Base-by-base conservation (phyloP, 441 rosid species). In the Geranium incanum region DNA sequence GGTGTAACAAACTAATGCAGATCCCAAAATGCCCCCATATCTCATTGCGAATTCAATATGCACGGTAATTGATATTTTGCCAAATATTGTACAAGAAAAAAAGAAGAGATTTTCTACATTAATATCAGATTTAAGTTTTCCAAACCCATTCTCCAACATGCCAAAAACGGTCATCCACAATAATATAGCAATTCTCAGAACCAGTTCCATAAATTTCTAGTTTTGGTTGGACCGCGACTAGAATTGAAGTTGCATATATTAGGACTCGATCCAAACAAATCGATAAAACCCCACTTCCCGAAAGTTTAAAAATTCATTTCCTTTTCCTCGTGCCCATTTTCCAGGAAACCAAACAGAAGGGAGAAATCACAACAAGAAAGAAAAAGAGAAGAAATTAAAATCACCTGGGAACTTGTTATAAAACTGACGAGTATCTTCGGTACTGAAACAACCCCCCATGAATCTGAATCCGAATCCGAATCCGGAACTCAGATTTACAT, bases 381-480 rank as follows among this genome's bases (percentile, higher is more conserved):
- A 15, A 13, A 59, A 41, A 1, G 33, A 18, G 41, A 41, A 1
- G 18, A 37, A 4, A 57, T 8, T 16, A 37, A 4, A 3, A 48
- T 3, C 68, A 84, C 87, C 88, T 71, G 75, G 77, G 48, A 62
- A 12, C n/a, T 70, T 76, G 65, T 68, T 71, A n/a, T 74, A 69
- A 23, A 75, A 73, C 38, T 71, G 80, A 21, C 38, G 81, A 0
- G 28, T 69, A 11, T 79, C 77, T 73, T 87, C 93, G 76, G 75
- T 71, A 71, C 97, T 89, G 50, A 84, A 91, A 77, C 97, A 93
- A 78, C 81, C 80, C 87, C 97, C 98, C 98, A 91, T 91, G 76
- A 87, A 81, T 81, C 70, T 71, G 45, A 75, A 39, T 59, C 75
- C 64, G 45, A 65, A 60, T 7, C 70, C 66, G 15, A 66, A 68